Conservation (phyloP, 1,284 basidiomycete species). For the Ceratobasidium sp. region DNA sequence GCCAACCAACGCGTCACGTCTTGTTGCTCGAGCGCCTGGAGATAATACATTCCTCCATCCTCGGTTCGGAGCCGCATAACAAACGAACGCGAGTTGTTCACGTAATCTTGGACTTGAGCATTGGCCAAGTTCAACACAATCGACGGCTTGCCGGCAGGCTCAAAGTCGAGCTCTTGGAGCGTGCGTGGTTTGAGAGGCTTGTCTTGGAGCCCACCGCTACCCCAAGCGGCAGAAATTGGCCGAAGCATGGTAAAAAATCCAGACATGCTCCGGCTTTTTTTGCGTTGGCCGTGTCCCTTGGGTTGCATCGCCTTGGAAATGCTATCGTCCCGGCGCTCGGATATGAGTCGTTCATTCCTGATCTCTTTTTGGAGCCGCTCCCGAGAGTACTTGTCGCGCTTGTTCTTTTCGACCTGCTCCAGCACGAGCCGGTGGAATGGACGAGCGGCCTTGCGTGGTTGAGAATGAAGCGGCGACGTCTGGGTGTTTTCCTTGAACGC, state of each 20-base stretch:
- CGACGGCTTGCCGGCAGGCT: conserved; percentile 69
- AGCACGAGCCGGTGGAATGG: conserved; percentile 69
- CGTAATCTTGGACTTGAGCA: conserved; percentile 68
- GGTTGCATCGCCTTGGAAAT: conserved; percentile 69
- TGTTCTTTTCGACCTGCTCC: conserved; percentile 76
- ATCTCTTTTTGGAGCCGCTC: conserved; percentile 74
- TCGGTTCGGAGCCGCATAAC: conserved; percentile 82
- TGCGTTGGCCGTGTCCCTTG: conserved; percentile 72
- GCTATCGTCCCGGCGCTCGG: conserved; percentile 74
- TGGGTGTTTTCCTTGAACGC: conserved; percentile 66
- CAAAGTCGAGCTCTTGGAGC: conserved; percentile 74
- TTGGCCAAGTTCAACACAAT: conserved; percentile 74
- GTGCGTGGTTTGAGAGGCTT: conserved; percentile 56
- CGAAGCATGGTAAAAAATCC: conserved; percentile 82
- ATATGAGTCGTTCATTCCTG: conserved; percentile 68
- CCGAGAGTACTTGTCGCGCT: conserved; percentile 70
- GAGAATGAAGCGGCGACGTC: conserved; percentile 52
- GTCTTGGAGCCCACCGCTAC: conserved; percentile 19
- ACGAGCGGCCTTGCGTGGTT: conserved; percentile 58
- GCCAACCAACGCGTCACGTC: conserved; percentile 80
- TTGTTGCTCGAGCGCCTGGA: conserved; percentile 70
- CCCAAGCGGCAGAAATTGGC: conserved; percentile 63
- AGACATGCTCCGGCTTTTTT: conserved; percentile 70
- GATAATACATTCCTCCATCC: conserved; percentile 79
- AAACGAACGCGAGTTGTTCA: conserved; percentile 79